Base-by-base conservation (phyloP, 2,329 filamentous ascomycete genomes). In the Anisogramma anomala region DNA sequence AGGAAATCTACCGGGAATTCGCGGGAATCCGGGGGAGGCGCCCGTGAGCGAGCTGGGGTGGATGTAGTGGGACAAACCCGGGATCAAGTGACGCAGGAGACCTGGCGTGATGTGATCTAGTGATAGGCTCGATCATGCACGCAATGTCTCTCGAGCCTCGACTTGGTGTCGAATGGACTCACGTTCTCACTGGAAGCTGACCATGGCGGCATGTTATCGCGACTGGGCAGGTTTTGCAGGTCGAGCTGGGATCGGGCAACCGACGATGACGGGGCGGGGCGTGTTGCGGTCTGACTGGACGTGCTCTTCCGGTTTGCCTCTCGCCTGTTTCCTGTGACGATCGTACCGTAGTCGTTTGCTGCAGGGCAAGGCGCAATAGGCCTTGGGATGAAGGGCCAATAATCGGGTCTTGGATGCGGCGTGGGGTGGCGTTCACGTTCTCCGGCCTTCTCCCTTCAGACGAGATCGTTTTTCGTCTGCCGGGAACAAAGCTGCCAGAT, bases 131-230 rank as follows among this genome's bases (percentile, higher is more conserved):
- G n/a, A 38, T 10, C 6, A 38, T 6, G 19, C 14, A 11, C 14
- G 31, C 14, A 8, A 6, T 14, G 9, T 34, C 15, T n/a, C 22
- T 23, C 34, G 38, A 33, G 22, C 15, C 15, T 11, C 13, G 33
- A 35, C 14, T 15, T 25, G 34, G 22, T 22, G 25, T 31, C 32
- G 33, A 33, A 25, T 32, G 31, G 36, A 38, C 44, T 43, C 44
- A 41, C 44, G 23, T 44, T 46, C 44, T 37, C 44, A 46, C 34
- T 37, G 34, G 20, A 46, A 46, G 44, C 44, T 46, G 32, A 46
- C 44, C 44, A 46, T 46, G 36, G 23, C 31, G 13, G 26, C 22
- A 34, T 26, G 14, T 40, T 23, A 32, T 38, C 36, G 41, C 31
- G 28, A 35, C 20, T 28, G 34, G 33, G 33, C 33, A 14, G 34